These are phyloP conservation scores for Alternaria conjuncta DNA, from an alignment of 2,329 filamentous ascomycete species.

Conservation along the genomic window DNA sequence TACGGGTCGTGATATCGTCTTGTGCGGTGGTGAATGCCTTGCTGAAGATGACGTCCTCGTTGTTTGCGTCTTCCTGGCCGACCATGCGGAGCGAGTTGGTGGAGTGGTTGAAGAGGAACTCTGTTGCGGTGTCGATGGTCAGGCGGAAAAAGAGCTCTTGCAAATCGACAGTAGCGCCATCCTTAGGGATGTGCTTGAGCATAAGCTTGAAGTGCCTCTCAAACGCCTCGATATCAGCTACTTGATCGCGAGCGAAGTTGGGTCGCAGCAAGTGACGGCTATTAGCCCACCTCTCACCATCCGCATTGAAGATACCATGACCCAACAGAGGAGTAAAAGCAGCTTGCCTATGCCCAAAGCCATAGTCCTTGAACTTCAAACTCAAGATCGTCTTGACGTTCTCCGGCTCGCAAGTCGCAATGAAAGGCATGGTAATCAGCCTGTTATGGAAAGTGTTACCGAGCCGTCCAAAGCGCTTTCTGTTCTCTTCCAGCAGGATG, in stretches of 20 bases:
- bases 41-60: constrained; percentile 50
- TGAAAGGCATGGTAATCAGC: constrained; percentile 39
- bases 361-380: constrained; percentile 56
- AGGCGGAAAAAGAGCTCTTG: constrained; percentile 56
- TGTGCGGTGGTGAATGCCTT: constrained; percentile 54
- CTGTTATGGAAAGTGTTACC: constrained; percentile 52
- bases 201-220: constrained; percentile 66
- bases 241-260: constrained; percentile 60
- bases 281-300: constrained; percentile 51
- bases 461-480: constrained; percentile 32
- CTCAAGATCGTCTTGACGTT: constrained; percentile 57
- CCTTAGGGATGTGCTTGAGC: constrained; percentile 66
- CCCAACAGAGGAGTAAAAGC: constrained; percentile 53
- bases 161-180: constrained; percentile 47
- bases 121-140: constrained; percentile 58
- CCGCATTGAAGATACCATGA: constrained; percentile 55
- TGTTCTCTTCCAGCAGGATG: constrained; percentile 25
- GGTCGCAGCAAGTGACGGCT: constrained; percentile 59
- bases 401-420: constrained; percentile 55
- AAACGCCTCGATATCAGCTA: constrained; percentile 63
- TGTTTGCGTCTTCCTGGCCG: constrained; percentile 33
- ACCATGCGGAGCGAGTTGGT: constrained; percentile 45
- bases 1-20: constrained; percentile 43
- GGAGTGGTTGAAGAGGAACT: constrained; percentile 57
- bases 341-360: constrained; percentile 44